These are phyloP conservation scores for Patellifolia procumbens DNA, from an alignment of 179 eudicot species.

Conservation along the genomic window DNA sequence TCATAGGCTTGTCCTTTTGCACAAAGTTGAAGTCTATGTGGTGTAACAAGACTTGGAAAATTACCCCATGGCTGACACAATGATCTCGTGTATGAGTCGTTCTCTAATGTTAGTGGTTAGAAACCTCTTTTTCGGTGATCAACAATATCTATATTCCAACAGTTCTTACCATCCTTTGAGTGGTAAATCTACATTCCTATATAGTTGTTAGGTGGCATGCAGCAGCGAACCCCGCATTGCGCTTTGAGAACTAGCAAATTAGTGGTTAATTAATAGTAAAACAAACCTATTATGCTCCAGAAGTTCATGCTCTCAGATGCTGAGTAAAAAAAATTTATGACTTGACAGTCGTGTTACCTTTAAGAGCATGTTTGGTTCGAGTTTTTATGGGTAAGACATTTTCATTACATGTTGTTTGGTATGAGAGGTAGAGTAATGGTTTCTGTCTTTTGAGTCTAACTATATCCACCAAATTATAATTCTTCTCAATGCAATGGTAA, in stretches of 20 bases:
- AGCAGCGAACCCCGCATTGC: too few relatives aligned
- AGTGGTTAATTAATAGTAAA: background rate
- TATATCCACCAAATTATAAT: too few relatives aligned
- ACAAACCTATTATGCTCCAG: background rate
- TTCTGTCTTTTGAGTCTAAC: too few relatives aligned
- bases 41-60: background rate
- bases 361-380: too few relatives aligned
- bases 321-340: too few relatives aligned
- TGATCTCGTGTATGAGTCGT: background rate
- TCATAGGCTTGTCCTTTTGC: background rate
- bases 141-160: background rate
- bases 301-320: background rate
- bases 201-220: too few relatives aligned
- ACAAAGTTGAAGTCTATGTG: background rate
- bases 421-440: too few relatives aligned
- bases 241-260: background rate
- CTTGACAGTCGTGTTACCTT: background rate
- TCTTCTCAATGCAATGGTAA: too few relatives aligned
- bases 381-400: too few relatives aligned
- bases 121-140: constrained; percentile 6
- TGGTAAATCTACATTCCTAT: background rate
- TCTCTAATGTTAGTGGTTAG: background rate
- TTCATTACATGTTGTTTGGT: too few relatives aligned
- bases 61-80: too few relatives aligned
- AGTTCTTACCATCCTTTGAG: background rate